A percentile compares a stretch with the other conserved stretches of the same genome.
phyloP scores from a whole-genome alignment of 2,329 filamentous ascomycete species.

The Pseudogymnoascus sp. region DNA sequence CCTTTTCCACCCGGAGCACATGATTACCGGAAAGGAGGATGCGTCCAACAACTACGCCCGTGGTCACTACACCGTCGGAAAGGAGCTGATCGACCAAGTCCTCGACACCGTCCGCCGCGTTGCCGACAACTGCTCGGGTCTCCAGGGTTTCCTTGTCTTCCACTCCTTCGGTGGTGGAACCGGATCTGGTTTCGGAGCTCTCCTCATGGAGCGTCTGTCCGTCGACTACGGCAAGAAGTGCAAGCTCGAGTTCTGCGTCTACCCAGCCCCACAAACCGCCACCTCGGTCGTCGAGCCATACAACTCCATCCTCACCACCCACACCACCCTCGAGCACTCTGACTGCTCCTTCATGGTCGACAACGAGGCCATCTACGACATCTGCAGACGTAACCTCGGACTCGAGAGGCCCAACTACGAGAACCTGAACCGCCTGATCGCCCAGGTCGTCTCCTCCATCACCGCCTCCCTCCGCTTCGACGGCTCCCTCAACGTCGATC shows the following conservation, averaged over 20 bases:
- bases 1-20: slow-evolving; percentile 98
- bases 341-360: slow-evolving; percentile 99
- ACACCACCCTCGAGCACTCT: slow-evolving; percentile 98
- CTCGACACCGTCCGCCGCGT: slow-evolving; percentile 96
- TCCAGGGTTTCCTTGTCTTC: slow-evolving; percentile 99
- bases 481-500: slow-evolving; percentile 95
- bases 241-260: slow-evolving; percentile 99
- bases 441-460: slow-evolving; percentile 97
- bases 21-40: slow-evolving; percentile 99
- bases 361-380: slow-evolving; percentile 99
- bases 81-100: slow-evolving; percentile 97
- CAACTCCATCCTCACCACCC: slow-evolving; percentile 98
- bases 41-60: slow-evolving; percentile 99
- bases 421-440: slow-evolving; percentile 98
- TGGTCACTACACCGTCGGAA: slow-evolving; percentile 98
- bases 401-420: slow-evolving; percentile 97
- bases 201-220: slow-evolving; percentile 97
- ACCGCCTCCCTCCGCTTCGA: slow-evolving; percentile 98
- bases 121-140: slow-evolving; percentile 94
- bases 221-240: slow-evolving; percentile 99
- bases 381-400: slow-evolving; percentile 94
- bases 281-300: slow-evolving; percentile 98
- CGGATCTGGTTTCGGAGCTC: slow-evolving; percentile 94
- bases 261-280: slow-evolving; percentile 93
- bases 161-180: slow-evolving; percentile 99